These are phyloP conservation scores for Colletotrichum phormii DNA, from an alignment of 2,329 filamentous ascomycete genomes.

Conservation along the genomic window DNA sequence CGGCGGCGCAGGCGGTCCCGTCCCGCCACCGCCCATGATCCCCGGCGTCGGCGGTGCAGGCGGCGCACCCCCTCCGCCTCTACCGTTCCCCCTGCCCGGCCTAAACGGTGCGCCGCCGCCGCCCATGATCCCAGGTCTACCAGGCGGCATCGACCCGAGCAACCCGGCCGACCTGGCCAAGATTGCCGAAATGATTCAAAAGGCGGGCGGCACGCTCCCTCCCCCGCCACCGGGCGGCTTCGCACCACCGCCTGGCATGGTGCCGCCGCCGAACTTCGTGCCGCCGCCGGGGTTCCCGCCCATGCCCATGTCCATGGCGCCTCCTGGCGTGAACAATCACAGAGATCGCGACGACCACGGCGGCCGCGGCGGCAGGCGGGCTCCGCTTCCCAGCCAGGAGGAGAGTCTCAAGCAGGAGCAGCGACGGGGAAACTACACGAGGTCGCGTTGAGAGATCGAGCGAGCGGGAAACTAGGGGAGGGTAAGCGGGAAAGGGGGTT, in stretches of 20 bases:
- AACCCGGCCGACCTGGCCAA: constrained; percentile 72
- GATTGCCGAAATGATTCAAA: constrained; percentile 74
- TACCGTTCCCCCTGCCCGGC: constrained; percentile 65
- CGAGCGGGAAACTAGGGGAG: not conserved
- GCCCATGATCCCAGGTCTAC: constrained; percentile 52
- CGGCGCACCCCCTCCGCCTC: constrained; percentile 56
- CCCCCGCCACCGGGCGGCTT: constrained; percentile 52
- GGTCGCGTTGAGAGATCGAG: constrained; percentile 43
- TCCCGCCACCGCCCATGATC: constrained; percentile 54
- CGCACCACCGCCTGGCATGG: constrained; percentile 63
- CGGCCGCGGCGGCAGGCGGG: constrained; percentile 62
- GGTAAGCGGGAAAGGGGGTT: not conserved
- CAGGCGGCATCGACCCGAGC: constrained; percentile 66
- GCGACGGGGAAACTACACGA: constrained; percentile 71
- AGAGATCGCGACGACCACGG: constrained; percentile 44
- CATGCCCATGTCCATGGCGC: constrained; percentile 44
- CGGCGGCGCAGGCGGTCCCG: constrained; percentile 43
- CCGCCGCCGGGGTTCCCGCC: constrained; percentile 57
- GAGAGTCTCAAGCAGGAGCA: constrained; percentile 86
- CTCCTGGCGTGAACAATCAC: constrained; percentile 41
- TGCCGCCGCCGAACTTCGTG: constrained; percentile 58
- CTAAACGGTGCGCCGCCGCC: constrained; percentile 59
- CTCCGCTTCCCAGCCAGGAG: constrained; percentile 83
- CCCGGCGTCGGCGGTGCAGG: constrained; percentile 61
- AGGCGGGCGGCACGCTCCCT: constrained; percentile 71